A percentile compares a stretch with the other conserved stretches of the same genome.
Conservation (phyloP, 257 asterid species). For the Nicotiana obtusifolia region DNA sequence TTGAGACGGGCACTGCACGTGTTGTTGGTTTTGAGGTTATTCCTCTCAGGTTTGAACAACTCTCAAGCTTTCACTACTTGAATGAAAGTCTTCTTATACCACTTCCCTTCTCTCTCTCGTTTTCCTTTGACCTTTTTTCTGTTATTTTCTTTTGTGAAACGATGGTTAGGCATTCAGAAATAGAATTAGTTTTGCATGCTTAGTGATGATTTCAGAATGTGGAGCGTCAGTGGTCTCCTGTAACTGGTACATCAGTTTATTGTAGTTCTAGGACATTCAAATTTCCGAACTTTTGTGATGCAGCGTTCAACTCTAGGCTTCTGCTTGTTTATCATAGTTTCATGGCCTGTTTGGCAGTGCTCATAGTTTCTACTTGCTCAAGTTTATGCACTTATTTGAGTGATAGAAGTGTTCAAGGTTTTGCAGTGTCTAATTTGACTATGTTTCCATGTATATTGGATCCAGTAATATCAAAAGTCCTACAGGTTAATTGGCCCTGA, state of each 20-base stretch:
- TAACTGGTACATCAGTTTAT: neutral
- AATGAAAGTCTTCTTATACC: neutral
- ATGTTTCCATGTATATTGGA: neutral
- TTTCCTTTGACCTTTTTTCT: neutral
- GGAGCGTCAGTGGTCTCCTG: neutral
- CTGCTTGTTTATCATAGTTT: neutral
- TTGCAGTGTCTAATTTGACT: neutral
- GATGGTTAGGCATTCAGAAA: neutral
- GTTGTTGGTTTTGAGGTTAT: conserved; percentile 52
- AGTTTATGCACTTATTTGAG: neutral
- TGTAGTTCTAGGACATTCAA: neutral
- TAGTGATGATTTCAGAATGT: neutral
- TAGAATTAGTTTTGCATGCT: neutral
- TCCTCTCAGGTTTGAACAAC: conserved; percentile 36
- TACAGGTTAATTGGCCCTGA: neutral
- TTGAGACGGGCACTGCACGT: conserved; percentile 35
- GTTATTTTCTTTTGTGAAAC: neutral
- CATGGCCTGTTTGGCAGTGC: neutral
- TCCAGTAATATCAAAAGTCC: neutral
- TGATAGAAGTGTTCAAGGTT: neutral
- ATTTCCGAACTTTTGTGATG: neutral
- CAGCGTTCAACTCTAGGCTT: neutral
- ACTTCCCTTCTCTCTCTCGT: neutral
- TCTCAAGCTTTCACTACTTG: conserved; percentile 3
- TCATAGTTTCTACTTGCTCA: neutral